phyloP scores from a whole-genome alignment of 2,329 filamentous ascomycete species.

The Colletotrichum incanum region DNA sequence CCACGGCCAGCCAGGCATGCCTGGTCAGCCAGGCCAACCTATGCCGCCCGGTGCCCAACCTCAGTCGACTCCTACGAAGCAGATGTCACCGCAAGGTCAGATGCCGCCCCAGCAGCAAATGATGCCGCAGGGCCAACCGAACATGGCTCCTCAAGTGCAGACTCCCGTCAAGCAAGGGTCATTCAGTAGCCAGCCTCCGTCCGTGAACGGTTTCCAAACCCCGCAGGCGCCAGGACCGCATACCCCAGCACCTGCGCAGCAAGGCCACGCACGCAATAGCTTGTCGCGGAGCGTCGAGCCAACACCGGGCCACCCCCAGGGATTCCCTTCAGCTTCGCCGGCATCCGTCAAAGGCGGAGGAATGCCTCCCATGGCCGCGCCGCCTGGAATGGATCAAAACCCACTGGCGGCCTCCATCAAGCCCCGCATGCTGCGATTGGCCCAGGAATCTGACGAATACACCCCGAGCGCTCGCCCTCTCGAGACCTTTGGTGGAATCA shows the following conservation, averaged over 20 bases:
- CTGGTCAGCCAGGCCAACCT: conserved; percentile 49
- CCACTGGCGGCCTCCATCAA: conserved; percentile 46
- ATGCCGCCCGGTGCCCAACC: conserved; percentile 52
- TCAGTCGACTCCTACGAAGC: conserved; percentile 61
- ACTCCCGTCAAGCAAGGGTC: conserved; percentile 65
- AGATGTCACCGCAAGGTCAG: conserved; percentile 52
- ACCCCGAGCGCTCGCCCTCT: conserved; percentile 69
- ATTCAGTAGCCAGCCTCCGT: conserved; percentile 60
- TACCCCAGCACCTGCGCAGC: conserved; percentile 59
- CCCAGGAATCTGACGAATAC: conserved; percentile 67
- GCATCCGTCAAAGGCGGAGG: conserved; percentile 59
- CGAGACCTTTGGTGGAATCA: conserved; percentile 80
- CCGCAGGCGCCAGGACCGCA: conserved; percentile 61
- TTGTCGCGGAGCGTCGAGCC: conserved; percentile 68
- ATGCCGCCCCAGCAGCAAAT: conserved; percentile 49
- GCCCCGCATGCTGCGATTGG: conserved; percentile 56
- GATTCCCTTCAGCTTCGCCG: conserved; percentile 65
- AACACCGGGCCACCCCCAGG: conserved; percentile 55
- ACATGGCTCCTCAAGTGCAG: conserved; percentile 49
- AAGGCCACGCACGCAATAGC: conserved; percentile 65
- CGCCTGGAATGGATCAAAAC: conserved; percentile 35
- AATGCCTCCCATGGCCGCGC: conserved; percentile 56
- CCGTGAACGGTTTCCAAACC: conserved; percentile 66
- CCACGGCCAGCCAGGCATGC: conserved; percentile 52
- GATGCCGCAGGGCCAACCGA: conserved; percentile 58